phyloP scores from a whole-genome alignment of 495 filamentous ascomycete species.

The Neurospora sublineolata region DNA sequence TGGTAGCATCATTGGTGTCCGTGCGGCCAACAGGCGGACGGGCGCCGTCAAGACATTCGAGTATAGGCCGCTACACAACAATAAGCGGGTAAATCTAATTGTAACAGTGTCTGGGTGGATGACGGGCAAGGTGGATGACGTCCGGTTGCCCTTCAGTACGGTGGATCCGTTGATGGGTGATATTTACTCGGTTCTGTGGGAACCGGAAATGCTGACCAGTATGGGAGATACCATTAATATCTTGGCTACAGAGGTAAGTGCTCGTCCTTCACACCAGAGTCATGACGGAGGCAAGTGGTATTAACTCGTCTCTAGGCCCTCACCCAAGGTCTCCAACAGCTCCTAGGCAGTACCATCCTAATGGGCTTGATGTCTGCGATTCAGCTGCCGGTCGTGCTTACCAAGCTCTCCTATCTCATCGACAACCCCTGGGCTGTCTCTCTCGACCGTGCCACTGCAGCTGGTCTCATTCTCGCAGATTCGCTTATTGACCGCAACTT shows the following conservation, averaged over 20 bases:
- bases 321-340: slow-evolving; percentile 90
- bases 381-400: slow-evolving; percentile 83
- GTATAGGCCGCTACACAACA: slow-evolving; percentile 92
- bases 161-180: slow-evolving; percentile 97
- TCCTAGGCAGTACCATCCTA: slow-evolving; percentile 82
- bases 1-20: slow-evolving; percentile 72
- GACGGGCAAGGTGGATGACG: slow-evolving; percentile 95
- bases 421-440: slow-evolving; percentile 98
- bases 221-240: slow-evolving; percentile 99
- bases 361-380: slow-evolving; percentile 83
- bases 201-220: slow-evolving; percentile 92
- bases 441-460: slow-evolving; percentile 72
- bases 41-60: slow-evolving; percentile 94
- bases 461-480: slow-evolving; percentile 91
- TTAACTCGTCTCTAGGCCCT: slow-evolving; percentile 51
- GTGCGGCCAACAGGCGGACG: slow-evolving; percentile 73
- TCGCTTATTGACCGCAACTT: slow-evolving; percentile 87
- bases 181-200: slow-evolving; percentile 94
- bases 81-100: slow-evolving; percentile 92
- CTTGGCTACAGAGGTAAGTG: slow-evolving; percentile 84
- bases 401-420: slow-evolving; percentile 92
- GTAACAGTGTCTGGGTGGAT: slow-evolving; percentile 96
- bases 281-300: slow-evolving; percentile 1
- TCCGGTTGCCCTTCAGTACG: slow-evolving; percentile 87
- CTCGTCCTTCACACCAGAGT: background rate